Conservation (phyloP, 345 rosid species). For the Psidium guajava region DNA sequence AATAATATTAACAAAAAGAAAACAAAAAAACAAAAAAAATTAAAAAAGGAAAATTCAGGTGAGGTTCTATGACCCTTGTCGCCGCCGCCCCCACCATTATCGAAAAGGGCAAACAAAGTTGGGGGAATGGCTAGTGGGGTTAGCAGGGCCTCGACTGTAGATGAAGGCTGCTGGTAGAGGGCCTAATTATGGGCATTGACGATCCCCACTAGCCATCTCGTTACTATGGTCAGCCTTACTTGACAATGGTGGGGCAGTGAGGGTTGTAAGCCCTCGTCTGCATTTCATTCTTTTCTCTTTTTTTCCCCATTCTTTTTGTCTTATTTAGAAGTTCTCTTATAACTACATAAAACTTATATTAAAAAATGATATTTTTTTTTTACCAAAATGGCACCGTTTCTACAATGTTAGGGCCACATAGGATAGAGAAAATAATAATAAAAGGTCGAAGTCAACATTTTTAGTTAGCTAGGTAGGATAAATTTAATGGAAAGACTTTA, state of each 20-base stretch:
- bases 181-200: fast-evolving
- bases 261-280: background rate
- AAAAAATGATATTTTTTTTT: fast-evolving
- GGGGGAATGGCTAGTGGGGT: too few species aligned
- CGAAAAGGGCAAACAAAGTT: too few species aligned
- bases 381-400: background rate
- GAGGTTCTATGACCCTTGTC: background rate
- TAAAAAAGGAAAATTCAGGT: background rate
- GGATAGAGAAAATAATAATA: too few species aligned
- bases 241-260: background rate
- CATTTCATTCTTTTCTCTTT: background rate
- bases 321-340: too few species aligned
- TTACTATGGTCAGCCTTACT: background rate
- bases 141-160: too few species aligned
- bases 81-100: background rate
- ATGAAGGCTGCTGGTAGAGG: too few species aligned
- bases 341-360: background rate
- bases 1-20: background rate
- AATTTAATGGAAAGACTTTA: too few species aligned
- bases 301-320: fast-evolving
- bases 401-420: background rate
- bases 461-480: too few species aligned
- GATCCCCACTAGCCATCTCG: background rate
- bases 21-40: background rate
- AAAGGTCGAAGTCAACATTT: fast-evolving